Evolutionary conservation across 163 green algal species (phyloP).

Genomic region (Volvox carteri): DNA sequence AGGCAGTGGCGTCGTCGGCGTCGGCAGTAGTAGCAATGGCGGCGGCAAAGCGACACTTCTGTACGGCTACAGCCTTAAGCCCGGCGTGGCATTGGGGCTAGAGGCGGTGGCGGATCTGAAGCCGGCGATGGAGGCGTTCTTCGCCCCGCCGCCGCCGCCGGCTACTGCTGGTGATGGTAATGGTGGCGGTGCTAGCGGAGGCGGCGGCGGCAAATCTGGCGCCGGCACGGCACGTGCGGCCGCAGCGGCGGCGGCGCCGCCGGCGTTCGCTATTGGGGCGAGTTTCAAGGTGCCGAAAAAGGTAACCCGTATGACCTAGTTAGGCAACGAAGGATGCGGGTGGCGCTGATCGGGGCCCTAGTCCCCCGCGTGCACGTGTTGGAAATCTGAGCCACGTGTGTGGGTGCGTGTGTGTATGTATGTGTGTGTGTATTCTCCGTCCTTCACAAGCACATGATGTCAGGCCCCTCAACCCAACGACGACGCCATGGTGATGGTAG

Average conservation of each 20-base stretch:
- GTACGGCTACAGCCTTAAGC: conserved; percentile 41
- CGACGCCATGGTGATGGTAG: too few species aligned
- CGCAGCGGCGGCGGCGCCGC: neutral
- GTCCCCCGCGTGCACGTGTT: too few species aligned
- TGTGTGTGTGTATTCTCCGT: too few species aligned
- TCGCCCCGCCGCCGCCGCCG: neutral
- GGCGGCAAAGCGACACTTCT: conserved; percentile 11
- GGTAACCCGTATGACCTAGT: too few species aligned
- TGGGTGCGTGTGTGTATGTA: too few species aligned
- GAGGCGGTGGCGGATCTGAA: conserved; percentile 20
- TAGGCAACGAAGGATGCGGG: too few species aligned
- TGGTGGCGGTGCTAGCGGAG: too few species aligned
- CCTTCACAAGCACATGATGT: too few species aligned
- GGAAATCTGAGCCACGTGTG: too few species aligned
- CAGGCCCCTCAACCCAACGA: too few species aligned
- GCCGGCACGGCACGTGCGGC: neutral
- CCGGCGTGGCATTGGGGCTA: conserved; percentile 20
- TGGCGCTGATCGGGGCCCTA: too few species aligned
- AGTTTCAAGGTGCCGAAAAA: conserved; percentile 6
- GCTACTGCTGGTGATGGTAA: neutral
- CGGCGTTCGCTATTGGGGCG: neutral
- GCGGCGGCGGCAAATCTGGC: neutral
- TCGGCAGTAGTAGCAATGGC: neutral
- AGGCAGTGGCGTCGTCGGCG: too few species aligned
- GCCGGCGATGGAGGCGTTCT: neutral